Base-by-base conservation (phyloP, 2,329 filamentous ascomycete genomes). In the Rosellinia necatrix region DNA sequence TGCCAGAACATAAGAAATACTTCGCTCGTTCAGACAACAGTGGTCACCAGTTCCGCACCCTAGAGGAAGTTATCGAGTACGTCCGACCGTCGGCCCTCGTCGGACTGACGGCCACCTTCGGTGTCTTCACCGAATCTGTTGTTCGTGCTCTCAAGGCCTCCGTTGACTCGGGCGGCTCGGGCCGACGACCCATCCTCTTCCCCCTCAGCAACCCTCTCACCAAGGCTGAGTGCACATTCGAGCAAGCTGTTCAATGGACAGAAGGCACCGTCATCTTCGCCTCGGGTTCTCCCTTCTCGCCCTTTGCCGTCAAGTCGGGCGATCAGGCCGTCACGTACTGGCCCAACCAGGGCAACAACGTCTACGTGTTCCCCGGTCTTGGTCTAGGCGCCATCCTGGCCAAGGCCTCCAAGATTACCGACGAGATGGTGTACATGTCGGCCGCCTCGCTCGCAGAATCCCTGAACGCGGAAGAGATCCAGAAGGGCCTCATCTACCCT, bases 141-240 rank as follows among this genome's bases (percentile, higher is more conserved):
- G 81, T 99, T 58, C 84, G 87, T 60, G 83, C 82, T n/a, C 77
- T 87, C 60, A 86, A 87, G 76, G 78, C 78, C 4, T 85, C 83
- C 1, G 84, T 87, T 29, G 83, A 87, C 62, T 76, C 81, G 32
- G 81, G 83, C 46, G 84, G 84, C 46, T 70, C 85, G 64, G 92
- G 92, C 74, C 85, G 92, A 61, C 81, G 85, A 61, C 92, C 94
- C 60, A 93, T 96, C 70, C 88, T 97, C 68, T 97, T 99, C 85
- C 93, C 93, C 51, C 87, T 99, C 38, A 96, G 91, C 75, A 97
- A 99, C 79, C 94, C 94, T 46, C 87, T 92, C 48, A 92, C 89
- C 76, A 97, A 97, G 81, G 96, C 93, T 7, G 94, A 99, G 78
- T 97, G 94, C 79, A 96, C 91, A 13, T 97, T 96, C 69, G 92